Conservation (phyloP, 495 filamentous ascomycete genomes). For the Emericellopsis terricola region DNA sequence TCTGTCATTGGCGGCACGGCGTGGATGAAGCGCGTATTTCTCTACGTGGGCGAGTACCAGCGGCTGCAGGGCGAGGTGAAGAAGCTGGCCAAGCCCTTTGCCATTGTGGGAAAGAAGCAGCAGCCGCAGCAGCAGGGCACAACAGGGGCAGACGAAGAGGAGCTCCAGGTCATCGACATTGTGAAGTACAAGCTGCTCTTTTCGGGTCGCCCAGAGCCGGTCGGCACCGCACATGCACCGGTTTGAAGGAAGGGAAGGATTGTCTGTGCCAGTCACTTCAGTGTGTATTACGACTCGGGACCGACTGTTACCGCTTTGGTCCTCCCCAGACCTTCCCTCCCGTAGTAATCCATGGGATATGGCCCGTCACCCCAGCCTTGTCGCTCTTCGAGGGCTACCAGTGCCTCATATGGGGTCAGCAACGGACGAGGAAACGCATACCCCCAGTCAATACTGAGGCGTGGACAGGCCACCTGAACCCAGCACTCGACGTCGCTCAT, state of each 20-base stretch:
- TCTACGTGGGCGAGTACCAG: slow-evolving; percentile 83
- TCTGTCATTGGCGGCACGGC: slow-evolving; percentile 30
- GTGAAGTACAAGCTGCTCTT: slow-evolving; percentile 83
- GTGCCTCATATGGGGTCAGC: slow-evolving; percentile 85
- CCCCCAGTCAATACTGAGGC: slow-evolving; percentile 95
- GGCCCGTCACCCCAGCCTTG: slow-evolving; percentile 62
- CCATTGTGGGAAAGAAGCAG: slow-evolving; percentile 43
- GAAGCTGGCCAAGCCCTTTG: slow-evolving; percentile 61
- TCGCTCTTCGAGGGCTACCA: slow-evolving; percentile 63
- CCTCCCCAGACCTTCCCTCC: slow-evolving; percentile 75
- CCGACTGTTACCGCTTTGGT: slow-evolving; percentile 29
- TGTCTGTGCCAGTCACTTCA: neutral
- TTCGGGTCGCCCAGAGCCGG: slow-evolving; percentile 73
- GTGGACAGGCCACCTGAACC: slow-evolving; percentile 93
- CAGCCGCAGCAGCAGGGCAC: slow-evolving; percentile 8
- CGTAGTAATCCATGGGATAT: slow-evolving; percentile 99
- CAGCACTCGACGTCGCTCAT: slow-evolving; percentile 90
- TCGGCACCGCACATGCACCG: slow-evolving; percentile 17
- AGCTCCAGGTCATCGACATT: slow-evolving; percentile 56
- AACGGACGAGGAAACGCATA: slow-evolving; percentile 85
- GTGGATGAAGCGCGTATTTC: slow-evolving; percentile 80
- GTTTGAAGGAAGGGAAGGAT: neutral
- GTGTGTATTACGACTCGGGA: neutral
- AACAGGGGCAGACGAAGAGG: slow-evolving; percentile 6
- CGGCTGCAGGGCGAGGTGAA: slow-evolving; percentile 80